A percentile compares a stretch with the other conserved stretches of the same genome.
Conservation (phyloP, 805 yeast species). For the Metschnikowia colocasiae region DNA sequence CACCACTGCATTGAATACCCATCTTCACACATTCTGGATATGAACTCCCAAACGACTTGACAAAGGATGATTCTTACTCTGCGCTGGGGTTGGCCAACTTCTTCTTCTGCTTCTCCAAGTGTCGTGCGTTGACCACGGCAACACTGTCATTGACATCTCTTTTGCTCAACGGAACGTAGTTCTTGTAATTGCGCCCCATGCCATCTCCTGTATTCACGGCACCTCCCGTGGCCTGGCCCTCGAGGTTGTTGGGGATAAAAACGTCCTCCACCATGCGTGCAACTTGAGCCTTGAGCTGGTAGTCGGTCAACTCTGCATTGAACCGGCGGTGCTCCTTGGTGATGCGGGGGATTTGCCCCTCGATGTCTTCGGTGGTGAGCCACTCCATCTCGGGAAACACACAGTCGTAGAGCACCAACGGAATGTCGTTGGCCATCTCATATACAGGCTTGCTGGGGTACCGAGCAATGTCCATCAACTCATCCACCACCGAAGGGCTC, state of each 20-base stretch:
- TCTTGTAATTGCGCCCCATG: conserved; percentile 52
- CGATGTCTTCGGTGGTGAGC: conserved; percentile 35
- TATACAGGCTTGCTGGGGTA: conserved; percentile 71
- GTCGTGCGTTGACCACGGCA: conserved; percentile 66
- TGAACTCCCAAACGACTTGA: no score
- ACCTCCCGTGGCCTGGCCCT: conserved; percentile 19
- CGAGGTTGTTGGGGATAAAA: conserved; percentile 7
- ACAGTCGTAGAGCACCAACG: conserved; percentile 84
- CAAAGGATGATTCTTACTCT: no score
- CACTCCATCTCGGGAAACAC: conserved; percentile 69
- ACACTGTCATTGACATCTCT: conserved; percentile 61
- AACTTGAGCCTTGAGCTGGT: conserved; percentile 54
- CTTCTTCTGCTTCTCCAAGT: conserved; percentile 40
- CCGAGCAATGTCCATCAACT: conserved; percentile 54
- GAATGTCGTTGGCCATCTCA: conserved; percentile 87
- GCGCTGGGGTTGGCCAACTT: conserved; percentile 2
- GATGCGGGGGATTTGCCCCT: conserved; percentile 27
- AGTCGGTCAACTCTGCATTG: conserved; percentile 52
- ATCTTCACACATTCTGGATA: no score
- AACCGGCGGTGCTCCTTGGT: conserved; percentile 42
- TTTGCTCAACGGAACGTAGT: conserved; percentile 54
- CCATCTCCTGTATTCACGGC: conserved; percentile 76
- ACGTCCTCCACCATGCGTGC: conserved; percentile 45
- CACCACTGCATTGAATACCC: no score
- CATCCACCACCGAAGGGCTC: conserved; percentile 49